These are phyloP conservation scores for Luvunga scandens DNA, from an alignment of 345 rosid species.

Conservation along the genomic window DNA sequence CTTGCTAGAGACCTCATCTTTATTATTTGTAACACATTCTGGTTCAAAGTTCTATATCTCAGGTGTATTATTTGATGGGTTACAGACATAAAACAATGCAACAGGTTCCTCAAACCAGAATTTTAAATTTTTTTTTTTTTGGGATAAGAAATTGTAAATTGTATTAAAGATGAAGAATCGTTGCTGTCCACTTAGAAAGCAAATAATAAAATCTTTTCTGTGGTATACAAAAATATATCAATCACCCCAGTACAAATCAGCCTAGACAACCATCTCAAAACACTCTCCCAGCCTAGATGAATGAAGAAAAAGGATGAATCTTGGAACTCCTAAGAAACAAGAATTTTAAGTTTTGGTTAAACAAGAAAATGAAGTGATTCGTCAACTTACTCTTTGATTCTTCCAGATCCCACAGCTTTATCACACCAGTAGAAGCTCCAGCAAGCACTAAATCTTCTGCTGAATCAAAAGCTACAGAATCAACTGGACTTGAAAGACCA, in stretches of 20 bases:
- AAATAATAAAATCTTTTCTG: no score
- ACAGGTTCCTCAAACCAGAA: not conserved
- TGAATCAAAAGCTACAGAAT: constrained; percentile 60
- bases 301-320: no score
- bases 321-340: no score
- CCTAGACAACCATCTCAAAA: no score
- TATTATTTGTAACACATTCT: no score
- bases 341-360: not conserved
- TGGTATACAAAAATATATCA: no score
- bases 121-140: no score
- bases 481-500: constrained; percentile 70
- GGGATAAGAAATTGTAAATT: no score
- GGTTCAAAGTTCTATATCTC: not conserved
- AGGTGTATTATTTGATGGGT: not conserved
- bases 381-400: constrained; percentile 66
- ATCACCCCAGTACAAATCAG: no score
- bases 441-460: constrained; percentile 66
- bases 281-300: no score
- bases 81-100: not conserved
- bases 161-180: no score
- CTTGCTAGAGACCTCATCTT: not conserved
- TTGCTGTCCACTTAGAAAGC: no score
- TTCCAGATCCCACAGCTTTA: constrained; percentile 84
- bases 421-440: constrained; percentile 69
- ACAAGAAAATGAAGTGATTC: constrained; percentile 13